These are phyloP conservation scores for Cordyceps pruinosa DNA, from an alignment of 2,329 filamentous ascomycete species.

Conservation along the genomic window DNA sequence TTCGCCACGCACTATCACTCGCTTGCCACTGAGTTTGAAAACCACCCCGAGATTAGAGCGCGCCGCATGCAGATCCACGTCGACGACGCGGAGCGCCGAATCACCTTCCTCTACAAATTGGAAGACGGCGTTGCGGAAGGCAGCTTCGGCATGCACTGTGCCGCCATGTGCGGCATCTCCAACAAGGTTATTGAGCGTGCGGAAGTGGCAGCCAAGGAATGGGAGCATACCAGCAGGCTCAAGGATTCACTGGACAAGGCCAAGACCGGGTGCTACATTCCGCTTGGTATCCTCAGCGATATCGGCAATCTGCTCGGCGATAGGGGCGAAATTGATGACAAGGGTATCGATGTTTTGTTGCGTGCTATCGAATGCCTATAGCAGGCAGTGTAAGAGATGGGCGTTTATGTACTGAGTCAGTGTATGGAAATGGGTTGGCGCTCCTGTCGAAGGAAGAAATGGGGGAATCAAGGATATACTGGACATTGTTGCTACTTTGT, in stretches of 20 bases:
- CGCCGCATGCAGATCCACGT: slow-evolving; percentile 94
- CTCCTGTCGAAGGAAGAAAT: background rate
- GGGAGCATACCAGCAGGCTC: slow-evolving; percentile 89
- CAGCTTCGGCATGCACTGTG: slow-evolving; percentile 98
- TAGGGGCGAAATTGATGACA: slow-evolving; percentile 40
- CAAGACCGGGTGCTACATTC: slow-evolving; percentile 72
- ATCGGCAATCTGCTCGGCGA: slow-evolving; percentile 69
- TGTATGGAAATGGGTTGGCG: background rate
- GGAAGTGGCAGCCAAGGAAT: slow-evolving; percentile 80
- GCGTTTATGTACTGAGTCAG: background rate
- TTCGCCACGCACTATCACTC: slow-evolving; percentile 98
- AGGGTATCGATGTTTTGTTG: slow-evolving; percentile 52
- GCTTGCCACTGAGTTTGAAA: slow-evolving; percentile 81
- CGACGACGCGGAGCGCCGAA: slow-evolving; percentile 71
- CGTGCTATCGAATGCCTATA: slow-evolving; percentile 54
- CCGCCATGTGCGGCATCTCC: slow-evolving; percentile 94
- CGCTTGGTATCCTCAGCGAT: slow-evolving; percentile 81
- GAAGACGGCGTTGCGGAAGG: slow-evolving; percentile 92
- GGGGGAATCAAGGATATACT: background rate
- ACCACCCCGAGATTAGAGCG: slow-evolving; percentile 78
- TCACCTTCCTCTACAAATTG: slow-evolving; percentile 95
- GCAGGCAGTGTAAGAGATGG: slow-evolving; percentile 4
- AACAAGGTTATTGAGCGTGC: slow-evolving; percentile 75
- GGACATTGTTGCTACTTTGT: background rate
- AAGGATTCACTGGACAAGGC: slow-evolving; percentile 82